Conservation (phyloP, 2,329 filamentous ascomycete species). For the Neonectria hederae region DNA sequence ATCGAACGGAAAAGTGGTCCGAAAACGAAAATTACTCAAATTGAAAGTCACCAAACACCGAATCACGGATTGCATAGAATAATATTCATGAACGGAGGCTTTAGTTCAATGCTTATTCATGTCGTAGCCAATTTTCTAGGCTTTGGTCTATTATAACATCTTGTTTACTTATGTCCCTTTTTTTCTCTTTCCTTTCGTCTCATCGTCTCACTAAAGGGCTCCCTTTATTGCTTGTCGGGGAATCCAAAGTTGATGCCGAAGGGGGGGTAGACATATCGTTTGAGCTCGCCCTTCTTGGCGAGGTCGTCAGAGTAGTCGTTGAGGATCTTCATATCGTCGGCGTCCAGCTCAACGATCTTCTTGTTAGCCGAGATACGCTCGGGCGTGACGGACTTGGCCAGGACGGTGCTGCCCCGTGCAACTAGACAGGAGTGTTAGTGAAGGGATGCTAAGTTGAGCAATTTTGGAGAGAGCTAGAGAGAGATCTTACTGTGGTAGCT, state of each 20-base stretch:
- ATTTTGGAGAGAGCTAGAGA: too few species aligned
- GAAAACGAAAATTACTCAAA: constrained; percentile 11
- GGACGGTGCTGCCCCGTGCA: constrained; percentile 73
- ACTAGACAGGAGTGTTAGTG: constrained; percentile 56
- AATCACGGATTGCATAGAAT: not conserved
- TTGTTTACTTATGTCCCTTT: not conserved
- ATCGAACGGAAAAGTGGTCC: constrained; percentile 21
- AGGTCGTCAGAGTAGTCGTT: constrained; percentile 64
- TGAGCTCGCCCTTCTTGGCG: constrained; percentile 59
- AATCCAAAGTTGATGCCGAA: constrained; percentile 77
- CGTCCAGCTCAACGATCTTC: constrained; percentile 71
- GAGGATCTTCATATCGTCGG: constrained; percentile 68
- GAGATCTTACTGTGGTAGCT: constrained; percentile 73
- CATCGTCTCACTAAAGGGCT: not conserved
- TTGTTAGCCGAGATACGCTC: constrained; percentile 76
- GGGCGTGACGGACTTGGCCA: constrained; percentile 77
- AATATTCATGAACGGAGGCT: not conserved
- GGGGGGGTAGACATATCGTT: constrained; percentile 74
- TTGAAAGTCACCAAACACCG: not conserved
- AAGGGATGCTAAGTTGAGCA: not conserved
- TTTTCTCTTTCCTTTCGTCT: not conserved
- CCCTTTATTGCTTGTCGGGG: constrained; percentile 66
- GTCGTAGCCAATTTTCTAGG: not conserved
- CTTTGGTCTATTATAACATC: constrained; percentile 16
- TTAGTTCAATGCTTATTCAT: constrained; percentile 7